Percentiles rank a stretch among this genome's conserved stretches.
Conservation (phyloP, 306 rosid genomes). For the Mucuna pruriens region DNA sequence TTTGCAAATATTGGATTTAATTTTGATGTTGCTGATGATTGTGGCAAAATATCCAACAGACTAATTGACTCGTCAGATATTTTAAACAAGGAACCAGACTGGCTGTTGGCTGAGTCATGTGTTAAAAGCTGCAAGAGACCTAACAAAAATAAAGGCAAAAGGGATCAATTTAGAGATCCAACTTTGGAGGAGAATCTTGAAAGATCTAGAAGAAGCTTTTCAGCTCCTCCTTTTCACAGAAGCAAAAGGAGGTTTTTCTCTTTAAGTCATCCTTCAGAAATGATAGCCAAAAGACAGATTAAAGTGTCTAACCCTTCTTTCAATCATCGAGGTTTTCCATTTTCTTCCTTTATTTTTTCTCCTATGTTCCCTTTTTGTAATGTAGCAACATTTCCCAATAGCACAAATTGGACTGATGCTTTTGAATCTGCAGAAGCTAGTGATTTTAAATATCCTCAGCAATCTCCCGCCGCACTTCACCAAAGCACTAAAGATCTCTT, state of each 20-base stretch:
- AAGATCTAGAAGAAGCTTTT: conserved; percentile 70
- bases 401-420: conserved; percentile 32
- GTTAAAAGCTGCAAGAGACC: conserved; percentile 40
- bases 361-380: conserved; percentile 13
- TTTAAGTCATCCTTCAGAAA: conserved; percentile 50
- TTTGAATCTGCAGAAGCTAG: conserved; percentile 50
- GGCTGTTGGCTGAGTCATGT: conserved; percentile 41
- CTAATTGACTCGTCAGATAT: conserved; percentile 47
- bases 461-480: conserved; percentile 35
- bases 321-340: conserved; percentile 52
- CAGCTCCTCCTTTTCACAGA: conserved; percentile 85
- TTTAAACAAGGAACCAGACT: conserved; percentile 44
- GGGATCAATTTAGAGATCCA: conserved; percentile 36
- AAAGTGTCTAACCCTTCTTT: conserved; percentile 42
- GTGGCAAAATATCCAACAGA: conserved; percentile 30
- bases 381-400: conserved; percentile 21
- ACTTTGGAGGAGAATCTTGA: conserved; percentile 38
- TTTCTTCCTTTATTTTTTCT: conserved; percentile 13
- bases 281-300: conserved; percentile 39
- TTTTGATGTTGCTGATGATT: conserved; percentile 45
- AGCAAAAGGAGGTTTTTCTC: conserved; percentile 63
- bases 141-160: conserved; percentile 41
- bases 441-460: conserved; percentile 44
- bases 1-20: conserved; percentile 43
- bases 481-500: conserved; percentile 44